These are phyloP conservation scores for Metarhizium brunneum DNA, from an alignment of 2,329 filamentous ascomycete genomes.

Conservation along the genomic window DNA sequence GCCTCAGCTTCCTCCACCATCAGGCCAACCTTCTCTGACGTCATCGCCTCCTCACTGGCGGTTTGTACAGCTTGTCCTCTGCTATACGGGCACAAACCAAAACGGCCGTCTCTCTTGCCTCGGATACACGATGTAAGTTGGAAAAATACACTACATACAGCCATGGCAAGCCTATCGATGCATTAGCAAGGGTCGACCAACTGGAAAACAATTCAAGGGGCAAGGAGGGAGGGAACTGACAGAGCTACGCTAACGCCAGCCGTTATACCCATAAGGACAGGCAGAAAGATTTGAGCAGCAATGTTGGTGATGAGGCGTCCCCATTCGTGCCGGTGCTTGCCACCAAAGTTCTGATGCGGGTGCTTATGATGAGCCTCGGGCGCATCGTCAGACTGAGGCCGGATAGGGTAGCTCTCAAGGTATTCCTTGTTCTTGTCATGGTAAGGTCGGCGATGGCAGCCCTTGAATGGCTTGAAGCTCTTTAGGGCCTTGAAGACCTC, in stretches of 20 bases:
- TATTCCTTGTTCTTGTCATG: constrained; percentile 9
- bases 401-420: constrained; percentile 4
- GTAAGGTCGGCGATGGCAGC: constrained; percentile 14
- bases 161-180: constrained; percentile 47
- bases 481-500: constrained; percentile 18
- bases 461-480: constrained; percentile 11
- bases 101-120: constrained; percentile 8
- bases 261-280: constrained; percentile 58
- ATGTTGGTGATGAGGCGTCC: constrained; percentile 43
- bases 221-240: constrained; percentile 27
- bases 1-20: constrained; percentile 29
- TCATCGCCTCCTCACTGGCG: constrained; percentile 4
- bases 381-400: constrained; percentile 1
- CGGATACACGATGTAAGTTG: constrained; percentile 45
- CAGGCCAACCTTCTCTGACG: constrained; percentile 42
- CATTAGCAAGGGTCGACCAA: constrained; percentile 16
- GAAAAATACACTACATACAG: constrained; percentile 50
- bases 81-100: constrained; percentile 7
- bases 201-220: background rate
- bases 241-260: constrained; percentile 60
- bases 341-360: constrained; percentile 8
- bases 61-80: background rate
- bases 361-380: constrained; percentile 7
- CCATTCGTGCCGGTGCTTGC: constrained; percentile 21
- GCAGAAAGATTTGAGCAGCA: constrained; percentile 54